Evolutionary conservation across 768 basidiomycete species (phyloP).

Genomic region (Auriscalpium microsporum): DNA sequence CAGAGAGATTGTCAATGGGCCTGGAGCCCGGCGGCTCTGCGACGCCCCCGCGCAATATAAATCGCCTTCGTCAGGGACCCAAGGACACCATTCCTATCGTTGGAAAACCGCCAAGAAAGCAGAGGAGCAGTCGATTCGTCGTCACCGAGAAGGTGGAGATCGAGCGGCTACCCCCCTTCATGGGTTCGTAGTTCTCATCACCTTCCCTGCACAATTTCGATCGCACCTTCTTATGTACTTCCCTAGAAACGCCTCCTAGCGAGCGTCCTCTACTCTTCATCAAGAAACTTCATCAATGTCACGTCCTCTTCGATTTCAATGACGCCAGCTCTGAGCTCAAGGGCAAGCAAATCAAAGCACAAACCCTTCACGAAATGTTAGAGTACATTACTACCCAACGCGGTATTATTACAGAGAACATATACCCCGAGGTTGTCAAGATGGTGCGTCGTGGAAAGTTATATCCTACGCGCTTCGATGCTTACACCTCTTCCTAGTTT

Average conservation of each 20-base stretch:
- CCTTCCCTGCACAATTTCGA: not conserved
- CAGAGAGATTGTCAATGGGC: slow-evolving; percentile 40
- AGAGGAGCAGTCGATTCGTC: slow-evolving; percentile 93
- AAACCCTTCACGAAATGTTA: slow-evolving; percentile 95
- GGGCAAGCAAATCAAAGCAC: slow-evolving; percentile 98
- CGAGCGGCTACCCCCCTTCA: slow-evolving; percentile 85
- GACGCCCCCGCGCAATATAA: slow-evolving; percentile 62
- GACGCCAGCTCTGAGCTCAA: slow-evolving; percentile 92
- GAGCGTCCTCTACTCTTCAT: slow-evolving; percentile 90
- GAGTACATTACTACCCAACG: slow-evolving; percentile 98
- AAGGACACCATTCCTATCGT: slow-evolving; percentile 97
- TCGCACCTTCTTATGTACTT: slow-evolving; percentile 9
- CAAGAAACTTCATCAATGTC: slow-evolving; percentile 92
- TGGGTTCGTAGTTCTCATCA: slow-evolving; percentile 43
- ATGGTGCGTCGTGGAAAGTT: slow-evolving; percentile 57
- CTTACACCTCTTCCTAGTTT: slow-evolving; percentile 49
- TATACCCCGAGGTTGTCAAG: slow-evolving; percentile 98
- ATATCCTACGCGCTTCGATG: no score
- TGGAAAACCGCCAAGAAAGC: slow-evolving; percentile 94
- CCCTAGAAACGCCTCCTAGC: slow-evolving; percentile 73
- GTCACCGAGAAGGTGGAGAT: slow-evolving; percentile 96
- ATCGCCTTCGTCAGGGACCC: slow-evolving; percentile 71
- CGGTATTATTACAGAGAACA: slow-evolving; percentile 88
- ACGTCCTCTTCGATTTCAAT: slow-evolving; percentile 97
- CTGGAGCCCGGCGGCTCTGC: slow-evolving; percentile 36